Base-by-base conservation (phyloP, 345 rosid species). In the Bruguiera parviflora region DNA sequence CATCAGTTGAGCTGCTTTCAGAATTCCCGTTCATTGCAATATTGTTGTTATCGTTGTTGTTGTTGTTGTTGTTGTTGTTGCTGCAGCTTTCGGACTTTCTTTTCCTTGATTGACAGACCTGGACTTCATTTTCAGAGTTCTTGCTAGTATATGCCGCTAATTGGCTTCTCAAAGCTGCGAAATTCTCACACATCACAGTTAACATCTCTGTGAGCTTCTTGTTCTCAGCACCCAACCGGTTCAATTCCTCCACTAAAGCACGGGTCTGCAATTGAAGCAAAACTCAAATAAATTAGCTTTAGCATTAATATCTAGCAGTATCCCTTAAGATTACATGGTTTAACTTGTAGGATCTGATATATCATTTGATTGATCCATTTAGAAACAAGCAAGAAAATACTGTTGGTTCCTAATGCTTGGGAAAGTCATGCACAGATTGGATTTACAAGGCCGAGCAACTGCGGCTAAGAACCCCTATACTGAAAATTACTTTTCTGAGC, bases 1-100 rank as follows among this genome's bases (percentile, higher is more conserved):
- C 92, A 58, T 92, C 97, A n/a, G 88, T 88, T 3, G 98, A 90
- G 79, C 98, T 92, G 78, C 91, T 88, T 77, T 95, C 97, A 0
- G 97, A 89, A 4, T 83, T 79, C 52, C 95, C 89, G 35, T 77
- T 78, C 18, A 33, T 32, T 4, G 61, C 80, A 43, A 73, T 60
- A 37, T 69, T 78, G 33, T 80, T 81, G n/a, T 71, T 47, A 28
- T 69, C 65, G 25, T 64, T 64, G 33, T 57, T 62, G 46, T 56
- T 55, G 21, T 31, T 79, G 25, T 64, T 64, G 33, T 57, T 62
- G 46, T 56, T 55, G 21, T 31, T 79, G 74, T 64, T 75, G 73
- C 82, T 75, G 73, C 83, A 82, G 55, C 80, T 77, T 22, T 87
- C 92, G 10, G 88, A 82, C 62, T 88, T 95, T 25, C 99, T 87